Evolutionary conservation across 176 grass and related monocot genomes (phyloP).

Genomic region (Musa schizocarpa): DNA sequence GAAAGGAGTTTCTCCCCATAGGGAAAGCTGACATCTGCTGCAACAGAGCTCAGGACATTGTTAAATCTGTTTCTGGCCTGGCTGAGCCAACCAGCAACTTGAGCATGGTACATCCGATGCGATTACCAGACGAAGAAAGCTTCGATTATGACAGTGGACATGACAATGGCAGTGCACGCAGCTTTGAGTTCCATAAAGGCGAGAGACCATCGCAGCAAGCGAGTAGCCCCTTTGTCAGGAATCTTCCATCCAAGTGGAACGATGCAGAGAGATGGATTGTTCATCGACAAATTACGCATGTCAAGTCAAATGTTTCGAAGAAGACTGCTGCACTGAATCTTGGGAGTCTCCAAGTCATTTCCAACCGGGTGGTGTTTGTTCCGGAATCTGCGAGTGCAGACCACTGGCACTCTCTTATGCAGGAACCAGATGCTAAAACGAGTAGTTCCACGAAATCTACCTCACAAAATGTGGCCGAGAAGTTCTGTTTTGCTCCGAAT

Average conservation of each 20-base stretch:
- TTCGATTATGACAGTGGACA: conserved; percentile 32
- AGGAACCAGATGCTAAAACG: conserved; percentile 10
- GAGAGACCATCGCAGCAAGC: conserved; percentile 26
- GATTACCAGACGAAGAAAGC: conserved; percentile 16
- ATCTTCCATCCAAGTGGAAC: conserved; percentile 96
- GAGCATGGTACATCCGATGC: conserved; percentile 5
- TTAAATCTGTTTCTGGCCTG: not conserved
- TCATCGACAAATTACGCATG: conserved; percentile 61
- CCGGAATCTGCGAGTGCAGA: conserved; percentile 24
- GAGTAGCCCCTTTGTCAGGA: conserved; percentile 40
- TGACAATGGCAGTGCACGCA: conserved; percentile 23
- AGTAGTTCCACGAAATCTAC: not conserved
- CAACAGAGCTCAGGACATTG: not conserved
- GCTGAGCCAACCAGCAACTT: conserved; percentile 4
- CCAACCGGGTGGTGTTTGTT: conserved; percentile 19
- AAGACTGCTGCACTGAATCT: conserved; percentile 13
- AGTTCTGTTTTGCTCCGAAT: conserved; percentile 18
- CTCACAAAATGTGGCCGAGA: conserved; percentile 3
- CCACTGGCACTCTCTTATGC: not conserved
- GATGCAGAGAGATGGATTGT: conserved; percentile 95
- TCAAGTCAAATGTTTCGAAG: conserved; percentile 65
- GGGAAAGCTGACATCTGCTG: conserved; percentile 1
- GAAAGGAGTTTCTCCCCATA: conserved; percentile 8
- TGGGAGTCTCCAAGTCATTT: conserved; percentile 12
- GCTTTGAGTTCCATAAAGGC: conserved; percentile 74